These are phyloP conservation scores for Taphrina deformans DNA, from an alignment of 1,139 yeast genomes.

Conservation along the genomic window DNA sequence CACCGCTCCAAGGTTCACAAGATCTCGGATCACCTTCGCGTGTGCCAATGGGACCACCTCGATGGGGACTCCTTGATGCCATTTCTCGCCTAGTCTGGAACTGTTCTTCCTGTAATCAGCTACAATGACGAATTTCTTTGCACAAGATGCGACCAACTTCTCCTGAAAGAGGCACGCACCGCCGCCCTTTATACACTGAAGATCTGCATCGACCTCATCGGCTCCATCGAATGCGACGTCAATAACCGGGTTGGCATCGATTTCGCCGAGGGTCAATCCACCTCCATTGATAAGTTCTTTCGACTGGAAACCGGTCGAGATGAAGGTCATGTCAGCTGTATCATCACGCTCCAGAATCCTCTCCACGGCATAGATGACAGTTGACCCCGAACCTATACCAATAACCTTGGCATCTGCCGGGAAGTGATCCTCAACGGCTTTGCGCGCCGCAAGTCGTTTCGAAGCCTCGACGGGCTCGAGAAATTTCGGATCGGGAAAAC, in stretches of 20 bases:
- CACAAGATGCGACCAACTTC: conserved; percentile 83
- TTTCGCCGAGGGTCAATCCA: conserved; percentile 72
- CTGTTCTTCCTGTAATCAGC: conserved; percentile 89
- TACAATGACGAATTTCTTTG: conserved; percentile 75
- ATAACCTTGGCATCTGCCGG: conserved; percentile 68
- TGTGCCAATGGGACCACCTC: conserved; percentile 92
- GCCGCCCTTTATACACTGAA: conserved; percentile 95
- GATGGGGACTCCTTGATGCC: conserved; percentile 93
- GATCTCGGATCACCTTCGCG: conserved; percentile 67
- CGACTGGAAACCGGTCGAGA: conserved; percentile 97
- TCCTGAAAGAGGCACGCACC: conserved; percentile 98
- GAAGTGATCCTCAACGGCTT: conserved; percentile 88
- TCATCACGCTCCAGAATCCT: conserved; percentile 68
- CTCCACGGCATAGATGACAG: conserved; percentile 95
- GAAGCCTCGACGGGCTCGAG: conserved; percentile 55
- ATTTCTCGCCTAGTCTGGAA: conserved; percentile 64
- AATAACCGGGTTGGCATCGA: conserved; percentile 69
- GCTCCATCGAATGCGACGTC: conserved; percentile 99
- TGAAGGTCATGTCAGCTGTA: conserved; percentile 60
- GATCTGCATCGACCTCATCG: conserved; percentile 81
- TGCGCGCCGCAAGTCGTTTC: conserved; percentile 82
- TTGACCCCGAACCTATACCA: conserved; percentile 96
- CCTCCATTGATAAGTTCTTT: conserved; percentile 79
- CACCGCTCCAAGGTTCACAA: conserved; percentile 64
- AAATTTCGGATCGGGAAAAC: conserved; percentile 24